Evolutionary conservation across 2,329 filamentous ascomycete species (phyloP).

Genomic region (Cercospora sp.): DNA sequence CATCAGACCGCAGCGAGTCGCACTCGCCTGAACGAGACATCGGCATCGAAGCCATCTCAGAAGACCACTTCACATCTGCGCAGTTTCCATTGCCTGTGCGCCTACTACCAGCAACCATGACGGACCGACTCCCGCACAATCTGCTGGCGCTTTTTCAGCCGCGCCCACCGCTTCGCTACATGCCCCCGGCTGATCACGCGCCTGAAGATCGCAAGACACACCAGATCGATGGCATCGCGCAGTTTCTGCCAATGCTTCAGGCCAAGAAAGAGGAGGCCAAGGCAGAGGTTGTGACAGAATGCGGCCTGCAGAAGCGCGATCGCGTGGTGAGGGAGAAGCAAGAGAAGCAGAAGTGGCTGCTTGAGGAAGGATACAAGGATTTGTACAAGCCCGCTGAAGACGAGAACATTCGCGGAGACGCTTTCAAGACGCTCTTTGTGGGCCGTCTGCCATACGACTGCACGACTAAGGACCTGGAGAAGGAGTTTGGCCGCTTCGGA

Average conservation of each 20-base stretch:
- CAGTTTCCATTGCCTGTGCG: conserved; percentile 9
- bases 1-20: not conserved
- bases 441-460: conserved; percentile 86
- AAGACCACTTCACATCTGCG: not conserved
- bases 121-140: conserved; percentile 91
- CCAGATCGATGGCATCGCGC: conserved; percentile 69
- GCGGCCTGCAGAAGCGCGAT: conserved; percentile 86
- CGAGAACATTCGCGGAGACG: conserved; percentile 84
- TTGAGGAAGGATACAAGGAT: conserved; percentile 63
- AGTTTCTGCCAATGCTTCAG: conserved; percentile 70
- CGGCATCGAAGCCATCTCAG: not conserved
- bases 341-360: conserved; percentile 62
- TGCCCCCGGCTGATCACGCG: conserved; percentile 77
- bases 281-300: conserved; percentile 71
- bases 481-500: conserved; percentile 90
- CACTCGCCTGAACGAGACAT: not conserved
- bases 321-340: conserved; percentile 80
- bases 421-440: conserved; percentile 93
- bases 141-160: conserved; percentile 92
- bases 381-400: conserved; percentile 81
- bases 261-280: conserved; percentile 65
- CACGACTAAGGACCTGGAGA: conserved; percentile 84
- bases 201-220: conserved; percentile 79
- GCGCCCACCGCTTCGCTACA: conserved; percentile 85
- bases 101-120: conserved; percentile 61